Evolutionary conservation across 345 rosid genomes (phyloP).

Genomic region (Pistacia integerrima): DNA sequence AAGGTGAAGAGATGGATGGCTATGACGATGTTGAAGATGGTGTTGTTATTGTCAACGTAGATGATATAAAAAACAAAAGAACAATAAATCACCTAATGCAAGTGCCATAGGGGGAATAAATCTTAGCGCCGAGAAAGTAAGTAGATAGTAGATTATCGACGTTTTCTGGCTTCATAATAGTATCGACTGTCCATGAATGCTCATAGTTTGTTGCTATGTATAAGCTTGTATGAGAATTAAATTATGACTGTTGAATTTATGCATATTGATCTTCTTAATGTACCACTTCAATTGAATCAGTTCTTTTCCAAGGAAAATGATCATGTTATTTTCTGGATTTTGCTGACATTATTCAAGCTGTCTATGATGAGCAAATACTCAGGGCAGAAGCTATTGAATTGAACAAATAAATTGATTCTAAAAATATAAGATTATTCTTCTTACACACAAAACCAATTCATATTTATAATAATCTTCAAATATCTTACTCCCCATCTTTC

Average conservation of each 20-base stretch:
- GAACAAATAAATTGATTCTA: no score
- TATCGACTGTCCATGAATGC: neutral
- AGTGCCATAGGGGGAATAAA: constrained; percentile 20
- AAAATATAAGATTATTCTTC: no score
- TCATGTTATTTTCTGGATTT: neutral
- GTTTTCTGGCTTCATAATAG: neutral
- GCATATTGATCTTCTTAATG: neutral
- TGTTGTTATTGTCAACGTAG: constrained; percentile 10
- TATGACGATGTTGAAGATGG: constrained; percentile 27
- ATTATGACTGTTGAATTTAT: neutral
- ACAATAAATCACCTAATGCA: constrained; percentile 11
- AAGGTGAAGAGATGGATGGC: constrained; percentile 33
- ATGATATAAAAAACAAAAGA: constrained; percentile 25
- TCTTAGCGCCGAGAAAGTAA: constrained; percentile 20
- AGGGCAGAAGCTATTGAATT: neutral
- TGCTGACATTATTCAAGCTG: neutral
- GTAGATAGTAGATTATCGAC: constrained; percentile 9
- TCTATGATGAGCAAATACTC: neutral
- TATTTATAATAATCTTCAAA: no score
- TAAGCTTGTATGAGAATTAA: neutral
- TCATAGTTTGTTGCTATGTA: neutral
- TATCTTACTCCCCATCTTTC: no score
- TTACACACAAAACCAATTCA: no score
- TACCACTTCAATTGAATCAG: neutral
- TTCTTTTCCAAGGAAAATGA: neutral